A percentile compares a stretch with the other conserved stretches of the same genome.
Conservation (phyloP, 306 rosid genomes). For the Clitoria ternatea region DNA sequence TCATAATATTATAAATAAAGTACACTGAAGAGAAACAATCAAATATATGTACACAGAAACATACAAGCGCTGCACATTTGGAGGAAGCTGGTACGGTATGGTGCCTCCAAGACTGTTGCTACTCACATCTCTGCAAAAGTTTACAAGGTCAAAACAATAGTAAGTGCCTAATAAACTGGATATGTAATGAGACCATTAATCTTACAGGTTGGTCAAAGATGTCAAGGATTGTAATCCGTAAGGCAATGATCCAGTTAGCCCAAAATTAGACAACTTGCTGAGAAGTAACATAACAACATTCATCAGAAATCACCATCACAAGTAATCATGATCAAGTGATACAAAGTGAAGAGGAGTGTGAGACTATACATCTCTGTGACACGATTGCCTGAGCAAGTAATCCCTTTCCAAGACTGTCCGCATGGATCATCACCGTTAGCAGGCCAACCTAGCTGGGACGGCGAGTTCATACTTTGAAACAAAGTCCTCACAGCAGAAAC, state of each 20-base stretch:
- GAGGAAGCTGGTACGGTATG: constrained; percentile 76
- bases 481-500: constrained; percentile 52
- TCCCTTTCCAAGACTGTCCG: constrained; percentile 87
- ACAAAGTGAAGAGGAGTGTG: constrained; percentile 11
- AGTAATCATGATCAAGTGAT: constrained; percentile 2
- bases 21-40: constrained; percentile 5
- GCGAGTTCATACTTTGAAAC: constrained; percentile 53
- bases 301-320: constrained; percentile 31
- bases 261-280: constrained; percentile 66
- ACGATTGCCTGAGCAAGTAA: constrained; percentile 64
- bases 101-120: constrained; percentile 64
- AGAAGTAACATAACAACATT: constrained; percentile 17
- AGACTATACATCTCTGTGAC: constrained; percentile 72
- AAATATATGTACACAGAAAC: constrained; percentile 30
- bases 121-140: constrained; percentile 76
- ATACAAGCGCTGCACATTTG: constrained; percentile 62
- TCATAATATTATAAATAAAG: constrained; percentile 3
- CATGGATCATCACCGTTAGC: constrained; percentile 76
- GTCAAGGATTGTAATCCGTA: constrained; percentile 51
- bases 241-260: constrained; percentile 59
- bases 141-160: constrained; percentile 22
- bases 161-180: constrained; percentile 5
- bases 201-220: constrained; percentile 68
- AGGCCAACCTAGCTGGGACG: constrained; percentile 76
- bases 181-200: constrained; percentile 15